These are phyloP conservation scores for Lablab purpureus DNA, from an alignment of 306 rosid genomes.

Conservation along the genomic window DNA sequence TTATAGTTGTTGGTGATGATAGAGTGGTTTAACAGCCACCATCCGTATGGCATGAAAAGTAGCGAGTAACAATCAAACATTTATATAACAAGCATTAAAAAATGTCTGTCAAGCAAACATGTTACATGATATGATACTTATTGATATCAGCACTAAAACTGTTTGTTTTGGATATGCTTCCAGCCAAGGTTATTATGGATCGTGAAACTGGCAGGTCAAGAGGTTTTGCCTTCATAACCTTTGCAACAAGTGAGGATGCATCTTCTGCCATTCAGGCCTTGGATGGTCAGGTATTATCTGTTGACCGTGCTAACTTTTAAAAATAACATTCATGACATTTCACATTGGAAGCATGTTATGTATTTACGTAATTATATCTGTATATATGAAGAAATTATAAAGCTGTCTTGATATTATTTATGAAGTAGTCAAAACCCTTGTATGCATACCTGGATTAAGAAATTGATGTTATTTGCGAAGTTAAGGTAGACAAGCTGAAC, in stretches of 20 bases:
- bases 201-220: constrained; percentile 60
- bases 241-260: constrained; percentile 57
- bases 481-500: constrained; percentile 10
- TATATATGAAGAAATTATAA: constrained; percentile 5
- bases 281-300: constrained; percentile 61
- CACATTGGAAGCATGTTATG: neutral
- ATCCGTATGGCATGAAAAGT: neutral
- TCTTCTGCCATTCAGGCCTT: constrained; percentile 59
- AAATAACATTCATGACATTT: constrained; percentile 16
- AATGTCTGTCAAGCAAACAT: constrained; percentile 6
- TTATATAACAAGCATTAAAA: constrained; percentile 21
- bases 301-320: constrained; percentile 28
- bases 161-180: constrained; percentile 25
- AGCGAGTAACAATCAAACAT: constrained; percentile 7
- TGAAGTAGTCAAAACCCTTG: constrained; percentile 20
- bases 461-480: constrained; percentile 7
- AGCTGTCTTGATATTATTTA: neutral
- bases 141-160: constrained; percentile 14
- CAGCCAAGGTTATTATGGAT: constrained; percentile 57
- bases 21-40: constrained; percentile 2
- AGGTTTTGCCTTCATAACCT: constrained; percentile 64
- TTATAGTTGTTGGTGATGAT: constrained; percentile 9
- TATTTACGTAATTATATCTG: too few species aligned
- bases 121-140: constrained; percentile 27
- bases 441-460: constrained; percentile 11